Base-by-base conservation (phyloP, 2,329 filamentous ascomycete genomes). In the Botrytis squamosa region DNA sequence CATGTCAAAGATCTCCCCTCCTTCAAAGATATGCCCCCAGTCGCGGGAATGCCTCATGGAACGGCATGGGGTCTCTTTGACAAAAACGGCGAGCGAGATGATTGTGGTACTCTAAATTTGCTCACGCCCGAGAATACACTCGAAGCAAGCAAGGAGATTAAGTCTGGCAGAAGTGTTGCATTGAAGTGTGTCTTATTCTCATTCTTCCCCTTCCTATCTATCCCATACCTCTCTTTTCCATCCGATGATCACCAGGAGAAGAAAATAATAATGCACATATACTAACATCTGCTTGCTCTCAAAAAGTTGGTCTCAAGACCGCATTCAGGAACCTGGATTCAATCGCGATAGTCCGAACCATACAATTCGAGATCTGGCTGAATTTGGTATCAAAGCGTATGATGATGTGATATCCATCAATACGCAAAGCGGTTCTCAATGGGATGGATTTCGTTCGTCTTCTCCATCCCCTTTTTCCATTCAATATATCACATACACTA, bases 351-450 rank as follows among this genome's bases (percentile, higher is more conserved):
- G 73, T 38, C 64, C 71, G 22, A 46, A 65, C 25, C 74, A 77
- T 60, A 69, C 68, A 29, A 59, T 76, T 59, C 76, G 75, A 55
- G 73, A 63, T 10, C 59, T 72, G 5, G 59, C 42, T 29, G 16
- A 55, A 10, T 46, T 76, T 6, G 85, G 85, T 25, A 74, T 76
- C 75, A 46, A n/a, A 85, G 77, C 89, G 49, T 89, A 90, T 78
- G 89, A 91, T 78, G 85, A 86, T 77, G 76, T 80, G 1, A 83
- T 85, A 73, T 79, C 82, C 10, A 79, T 87, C 73, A 87, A 87
- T 78, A 86, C 85, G 4, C 85, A 86, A 75, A 81, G 79, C 49
- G 81, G 81, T 20, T 82, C 80, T 46, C 85, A 86, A 76, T 86
- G 85, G 84, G 85, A 86, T 77, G 82, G 83, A n/a, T 80, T 86